Base-by-base conservation (phyloP, 2,329 filamentous ascomycete genomes). In the Fusarium luffae region DNA sequence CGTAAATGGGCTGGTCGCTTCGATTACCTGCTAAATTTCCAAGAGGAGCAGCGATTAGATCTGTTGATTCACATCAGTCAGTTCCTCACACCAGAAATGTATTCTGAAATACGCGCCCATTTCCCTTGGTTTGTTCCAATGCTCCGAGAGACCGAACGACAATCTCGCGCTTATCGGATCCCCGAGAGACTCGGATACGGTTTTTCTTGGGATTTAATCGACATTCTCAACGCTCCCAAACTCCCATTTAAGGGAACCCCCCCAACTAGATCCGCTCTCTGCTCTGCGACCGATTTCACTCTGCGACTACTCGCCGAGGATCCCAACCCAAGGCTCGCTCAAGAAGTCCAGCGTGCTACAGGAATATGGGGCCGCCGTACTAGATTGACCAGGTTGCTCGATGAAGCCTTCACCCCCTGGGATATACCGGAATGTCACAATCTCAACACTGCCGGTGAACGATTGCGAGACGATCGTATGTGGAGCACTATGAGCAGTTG, bases 1-100 rank as follows among this genome's bases (percentile, higher is more conserved):
- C 7, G 52, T 16, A 2, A 12, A 3, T 30, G 16, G 54, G 59
- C 44, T 9, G 55, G 48, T 18, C 47, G 59, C 16, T 43, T 63
- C 23, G 55, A 63, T 6, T 54, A 27, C 16, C 9, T 60, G 4
- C 47, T 41, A 0, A 2, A 7, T 3, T 11, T 18, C 0, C 48
- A 54, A 8, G 4, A 25, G 1, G 4, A 3, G 2, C 7, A 48
- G 10, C 32, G 46, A 1, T 19, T 18, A 13, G 1, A 13, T 4
- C 5, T 57, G 6, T 16, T 49, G 23, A 0, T 37, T 0, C 10
- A 1, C 0, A 28, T 60, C 18, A 19, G 21, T 10, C 25, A 2
- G 2, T 61, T 37, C 11, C 12, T 61, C 1, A 54, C 60, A 2
- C 42, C 49, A 1, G 28, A 34, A 28, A 34, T 46, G 13, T 28